Conservation (phyloP, 139 green algal genomes). For the Astrephomene gubernaculifera region DNA sequence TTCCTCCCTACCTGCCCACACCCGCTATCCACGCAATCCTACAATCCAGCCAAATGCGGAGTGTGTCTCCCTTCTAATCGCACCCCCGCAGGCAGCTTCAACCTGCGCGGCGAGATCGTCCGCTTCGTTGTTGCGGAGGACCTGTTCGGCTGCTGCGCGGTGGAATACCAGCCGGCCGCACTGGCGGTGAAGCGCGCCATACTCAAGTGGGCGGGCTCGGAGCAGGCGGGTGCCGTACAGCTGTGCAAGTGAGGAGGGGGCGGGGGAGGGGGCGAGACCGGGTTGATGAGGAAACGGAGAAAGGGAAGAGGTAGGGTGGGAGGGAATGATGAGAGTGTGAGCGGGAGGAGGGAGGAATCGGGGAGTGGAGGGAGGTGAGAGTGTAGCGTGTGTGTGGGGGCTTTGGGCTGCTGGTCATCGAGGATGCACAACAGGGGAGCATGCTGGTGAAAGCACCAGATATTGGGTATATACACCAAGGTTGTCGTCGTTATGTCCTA, state of each 20-base stretch:
- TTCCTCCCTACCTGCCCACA: no score
- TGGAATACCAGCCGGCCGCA: slow-evolving; percentile 60
- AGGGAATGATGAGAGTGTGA: neutral
- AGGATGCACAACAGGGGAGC: no score
- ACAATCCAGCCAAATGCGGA: no score
- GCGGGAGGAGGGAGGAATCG: neutral
- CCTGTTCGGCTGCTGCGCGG: slow-evolving; percentile 63
- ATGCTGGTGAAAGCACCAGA: no score
- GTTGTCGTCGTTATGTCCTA: no score
- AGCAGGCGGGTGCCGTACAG: slow-evolving; percentile 74
- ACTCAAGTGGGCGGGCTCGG: slow-evolving; percentile 65
- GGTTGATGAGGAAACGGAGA: neutral
- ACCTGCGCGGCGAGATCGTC: slow-evolving; percentile 65
- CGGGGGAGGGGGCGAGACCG: neutral
- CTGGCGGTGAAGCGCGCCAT: slow-evolving; percentile 66
- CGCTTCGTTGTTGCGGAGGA: slow-evolving; percentile 74
- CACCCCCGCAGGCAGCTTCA: slow-evolving; percentile 34
- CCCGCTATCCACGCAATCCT: no score
- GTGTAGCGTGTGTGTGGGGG: neutral
- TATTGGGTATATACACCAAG: no score
- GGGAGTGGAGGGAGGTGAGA: neutral
- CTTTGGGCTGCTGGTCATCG: no score
- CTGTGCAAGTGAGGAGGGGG: slow-evolving; percentile 49
- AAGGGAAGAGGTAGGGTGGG: neutral
- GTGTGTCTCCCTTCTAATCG: no score